phyloP scores from a whole-genome alignment of 2,329 filamentous ascomycete species.

The Diaporthe sp. region DNA sequence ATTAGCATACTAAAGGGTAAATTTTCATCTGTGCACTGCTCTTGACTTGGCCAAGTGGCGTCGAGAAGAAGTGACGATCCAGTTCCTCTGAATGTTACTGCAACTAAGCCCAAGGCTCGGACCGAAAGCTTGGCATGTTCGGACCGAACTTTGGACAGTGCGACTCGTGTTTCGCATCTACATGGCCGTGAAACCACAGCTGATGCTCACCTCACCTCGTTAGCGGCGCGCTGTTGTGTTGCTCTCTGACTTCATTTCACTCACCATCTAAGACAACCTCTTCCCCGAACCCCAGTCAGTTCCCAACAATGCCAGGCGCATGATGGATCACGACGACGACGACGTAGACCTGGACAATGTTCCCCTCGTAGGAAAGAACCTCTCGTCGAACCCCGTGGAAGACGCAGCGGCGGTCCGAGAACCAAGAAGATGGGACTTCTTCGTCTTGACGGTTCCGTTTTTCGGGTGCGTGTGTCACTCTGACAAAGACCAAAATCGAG shows the following conservation, averaged over 20 bases:
- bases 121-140: constrained; percentile 12
- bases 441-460: constrained; percentile 10
- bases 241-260: neutral
- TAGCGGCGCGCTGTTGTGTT: neutral
- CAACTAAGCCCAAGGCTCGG: neutral
- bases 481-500: neutral
- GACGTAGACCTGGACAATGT: neutral
- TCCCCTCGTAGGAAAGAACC: neutral
- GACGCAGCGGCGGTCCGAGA: neutral
- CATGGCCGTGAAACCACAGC: constrained; percentile 1
- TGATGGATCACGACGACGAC: constrained; percentile 13
- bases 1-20: neutral
- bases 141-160: constrained; percentile 19
- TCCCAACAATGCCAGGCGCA: neutral
- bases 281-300: neutral
- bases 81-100: neutral
- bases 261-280: neutral
- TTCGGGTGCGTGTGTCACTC: neutral
- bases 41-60: neutral
- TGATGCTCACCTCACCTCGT: neutral
- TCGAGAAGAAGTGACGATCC: neutral
- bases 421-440: constrained; percentile 19
- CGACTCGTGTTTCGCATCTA: constrained; percentile 16
- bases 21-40: neutral
- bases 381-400: neutral